Evolutionary conservation across 345 rosid genomes (phyloP).

Genomic region (Kandelia obovata): DNA sequence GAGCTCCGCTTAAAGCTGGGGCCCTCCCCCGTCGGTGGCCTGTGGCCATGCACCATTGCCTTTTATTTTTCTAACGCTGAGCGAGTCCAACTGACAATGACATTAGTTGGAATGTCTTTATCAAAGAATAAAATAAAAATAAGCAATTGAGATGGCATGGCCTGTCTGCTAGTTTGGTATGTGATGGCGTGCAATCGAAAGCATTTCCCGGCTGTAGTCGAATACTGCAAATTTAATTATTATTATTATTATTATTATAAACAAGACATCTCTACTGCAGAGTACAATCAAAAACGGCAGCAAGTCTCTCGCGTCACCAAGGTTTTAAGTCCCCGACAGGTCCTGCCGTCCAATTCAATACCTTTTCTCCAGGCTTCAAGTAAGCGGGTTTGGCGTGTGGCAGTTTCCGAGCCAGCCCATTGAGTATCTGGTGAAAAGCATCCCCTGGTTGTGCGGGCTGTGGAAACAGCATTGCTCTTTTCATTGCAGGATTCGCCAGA

Average conservation of each 20-base stretch:
- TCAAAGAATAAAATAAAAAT: too few relatives aligned
- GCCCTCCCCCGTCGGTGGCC: too few relatives aligned
- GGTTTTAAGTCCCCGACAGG: constrained; percentile 83
- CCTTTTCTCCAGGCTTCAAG: constrained; percentile 54
- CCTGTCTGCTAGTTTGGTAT: too few relatives aligned
- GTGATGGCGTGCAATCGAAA: too few relatives aligned
- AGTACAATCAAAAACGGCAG: not conserved
- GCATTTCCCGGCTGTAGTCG: too few relatives aligned
- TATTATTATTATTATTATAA: not conserved
- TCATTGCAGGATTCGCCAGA: constrained; percentile 93
- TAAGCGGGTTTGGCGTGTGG: constrained; percentile 55
- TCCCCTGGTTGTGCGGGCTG: constrained; percentile 91
- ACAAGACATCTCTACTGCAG: not conserved
- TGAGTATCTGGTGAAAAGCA: constrained; percentile 92
- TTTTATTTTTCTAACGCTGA: too few relatives aligned
- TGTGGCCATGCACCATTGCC: too few relatives aligned
- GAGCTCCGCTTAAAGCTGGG: too few relatives aligned
- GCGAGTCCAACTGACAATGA: too few relatives aligned
- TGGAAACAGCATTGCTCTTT: constrained; percentile 86
- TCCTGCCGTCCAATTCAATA: constrained; percentile 87
- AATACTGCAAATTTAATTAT: too few relatives aligned
- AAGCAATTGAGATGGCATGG: too few relatives aligned
- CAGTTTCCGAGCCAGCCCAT: constrained; percentile 82
- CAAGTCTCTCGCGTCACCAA: constrained; percentile 38
- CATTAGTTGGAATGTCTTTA: too few relatives aligned